Evolutionary conservation across 768 basidiomycete genomes (phyloP).

Genomic region (Lyophyllum atratum): DNA sequence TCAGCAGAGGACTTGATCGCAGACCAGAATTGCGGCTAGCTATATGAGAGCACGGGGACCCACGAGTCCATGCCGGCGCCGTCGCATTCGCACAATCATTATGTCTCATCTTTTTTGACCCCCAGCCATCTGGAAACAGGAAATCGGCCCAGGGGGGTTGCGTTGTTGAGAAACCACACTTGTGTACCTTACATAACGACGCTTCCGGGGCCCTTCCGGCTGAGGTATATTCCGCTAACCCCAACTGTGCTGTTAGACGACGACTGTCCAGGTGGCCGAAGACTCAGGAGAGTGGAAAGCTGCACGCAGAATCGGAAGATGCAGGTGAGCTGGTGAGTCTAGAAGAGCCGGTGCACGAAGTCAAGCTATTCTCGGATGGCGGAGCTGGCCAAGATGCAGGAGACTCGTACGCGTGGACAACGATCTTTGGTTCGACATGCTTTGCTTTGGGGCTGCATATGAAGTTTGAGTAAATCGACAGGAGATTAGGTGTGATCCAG

Average conservation of each 20-base stretch:
- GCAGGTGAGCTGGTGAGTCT: background rate
- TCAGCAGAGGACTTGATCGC: background rate
- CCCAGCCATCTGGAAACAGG: background rate
- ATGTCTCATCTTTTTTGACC: background rate
- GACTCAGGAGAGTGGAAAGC: background rate
- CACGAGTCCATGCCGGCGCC: background rate
- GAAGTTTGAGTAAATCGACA: background rate
- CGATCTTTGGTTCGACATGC: background rate
- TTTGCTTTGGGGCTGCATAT: background rate
- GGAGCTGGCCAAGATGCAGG: background rate
- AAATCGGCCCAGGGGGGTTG: background rate
- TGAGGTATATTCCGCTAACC: background rate
- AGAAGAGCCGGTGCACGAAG: background rate
- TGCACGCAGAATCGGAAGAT: background rate
- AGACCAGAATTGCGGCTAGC: background rate
- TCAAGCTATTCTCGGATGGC: background rate
- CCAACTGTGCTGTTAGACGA: background rate
- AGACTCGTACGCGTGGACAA: too few species aligned
- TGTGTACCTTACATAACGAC: constrained; percentile 5
- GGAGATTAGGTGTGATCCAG: background rate
- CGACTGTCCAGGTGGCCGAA: background rate
- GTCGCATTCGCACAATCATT: background rate
- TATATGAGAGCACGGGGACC: constrained; percentile 17
- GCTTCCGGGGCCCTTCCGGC: background rate
- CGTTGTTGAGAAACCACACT: background rate